A percentile compares a stretch with the other conserved stretches of the same genome.
These are phyloP conservation scores for Fusarium sp. DNA, from an alignment of 2,329 filamentous ascomycete species.

Conservation along the genomic window DNA sequence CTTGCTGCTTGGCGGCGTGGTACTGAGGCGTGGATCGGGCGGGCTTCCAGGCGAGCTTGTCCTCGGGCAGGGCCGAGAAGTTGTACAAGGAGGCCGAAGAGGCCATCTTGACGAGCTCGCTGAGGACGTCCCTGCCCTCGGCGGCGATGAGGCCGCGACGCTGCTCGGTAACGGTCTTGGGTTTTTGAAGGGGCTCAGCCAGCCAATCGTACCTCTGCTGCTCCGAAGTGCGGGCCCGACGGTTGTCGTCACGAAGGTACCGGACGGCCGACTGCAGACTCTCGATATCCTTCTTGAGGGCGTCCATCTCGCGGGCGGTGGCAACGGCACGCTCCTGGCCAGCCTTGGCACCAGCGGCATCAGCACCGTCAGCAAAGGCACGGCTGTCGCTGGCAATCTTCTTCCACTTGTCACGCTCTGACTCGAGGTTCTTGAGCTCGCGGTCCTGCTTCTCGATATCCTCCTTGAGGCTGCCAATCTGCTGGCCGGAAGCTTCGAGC, in stretches of 20 bases:
- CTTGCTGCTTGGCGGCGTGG: slow-evolving; percentile 72
- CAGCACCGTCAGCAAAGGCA: slow-evolving; percentile 65
- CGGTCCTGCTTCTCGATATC: slow-evolving; percentile 76
- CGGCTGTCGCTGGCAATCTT: slow-evolving; percentile 74
- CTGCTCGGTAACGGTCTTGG: slow-evolving; percentile 59
- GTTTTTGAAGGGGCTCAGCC: slow-evolving; percentile 68
- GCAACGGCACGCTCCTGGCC: slow-evolving; percentile 76
- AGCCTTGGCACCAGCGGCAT: slow-evolving; percentile 64
- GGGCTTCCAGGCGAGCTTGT: slow-evolving; percentile 75
- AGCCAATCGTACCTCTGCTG: slow-evolving; percentile 70
- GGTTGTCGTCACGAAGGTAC: slow-evolving; percentile 76
- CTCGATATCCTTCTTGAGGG: slow-evolving; percentile 75
- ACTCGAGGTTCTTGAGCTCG: slow-evolving; percentile 73
- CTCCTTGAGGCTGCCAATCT: slow-evolving; percentile 67
- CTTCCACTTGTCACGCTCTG: slow-evolving; percentile 77
- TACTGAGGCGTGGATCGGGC: slow-evolving; percentile 73
- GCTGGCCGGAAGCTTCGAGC: slow-evolving; percentile 65
- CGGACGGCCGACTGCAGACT: slow-evolving; percentile 73
- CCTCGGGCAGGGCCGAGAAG: slow-evolving; percentile 66
- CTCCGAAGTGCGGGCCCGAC: slow-evolving; percentile 69
- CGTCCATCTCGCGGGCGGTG: slow-evolving; percentile 79
- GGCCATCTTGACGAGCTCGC: slow-evolving; percentile 73
- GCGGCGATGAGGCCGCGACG: slow-evolving; percentile 64
- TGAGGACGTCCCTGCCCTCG: slow-evolving; percentile 73
- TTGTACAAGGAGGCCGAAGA: slow-evolving; percentile 69